Percentiles rank a stretch among this genome's conserved stretches.
Evolutionary conservation across 2,329 filamentous ascomycete species (phyloP).

Genomic region (Microdochium trichocladiopsis): DNA sequence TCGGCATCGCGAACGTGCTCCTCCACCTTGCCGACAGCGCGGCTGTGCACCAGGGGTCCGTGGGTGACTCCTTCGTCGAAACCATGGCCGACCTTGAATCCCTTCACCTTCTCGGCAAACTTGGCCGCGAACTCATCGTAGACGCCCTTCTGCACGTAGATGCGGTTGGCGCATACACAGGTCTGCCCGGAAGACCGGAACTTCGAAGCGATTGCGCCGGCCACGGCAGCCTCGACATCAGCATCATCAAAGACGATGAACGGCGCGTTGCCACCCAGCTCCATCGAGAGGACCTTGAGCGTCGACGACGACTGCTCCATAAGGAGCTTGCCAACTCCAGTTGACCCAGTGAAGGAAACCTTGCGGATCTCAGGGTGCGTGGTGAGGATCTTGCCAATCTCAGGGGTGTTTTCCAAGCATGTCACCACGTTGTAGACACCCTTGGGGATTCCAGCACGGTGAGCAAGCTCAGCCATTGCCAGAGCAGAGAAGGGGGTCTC

Average conservation of each 20-base stretch:
- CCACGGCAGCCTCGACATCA: slow-evolving; percentile 77
- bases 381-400: slow-evolving; percentile 71
- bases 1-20: slow-evolving; percentile 74
- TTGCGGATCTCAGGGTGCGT: slow-evolving; percentile 74
- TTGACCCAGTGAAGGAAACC: slow-evolving; percentile 88
- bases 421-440: slow-evolving; percentile 90
- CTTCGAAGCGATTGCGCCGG: slow-evolving; percentile 78
- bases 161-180: slow-evolving; percentile 82
- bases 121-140: slow-evolving; percentile 67
- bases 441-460: slow-evolving; percentile 80
- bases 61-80: slow-evolving; percentile 67
- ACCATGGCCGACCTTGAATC: slow-evolving; percentile 70
- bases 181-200: slow-evolving; percentile 95
- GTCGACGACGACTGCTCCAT: slow-evolving; percentile 86
- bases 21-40: slow-evolving; percentile 73
- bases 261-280: slow-evolving; percentile 90
- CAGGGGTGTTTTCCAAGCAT: slow-evolving; percentile 68
- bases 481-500: slow-evolving; percentile 91
- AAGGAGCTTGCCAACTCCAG: slow-evolving; percentile 61
- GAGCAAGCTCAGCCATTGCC: slow-evolving; percentile 77
- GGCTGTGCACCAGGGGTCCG: slow-evolving; percentile 78
- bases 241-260: slow-evolving; percentile 98
- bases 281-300: slow-evolving; percentile 77
- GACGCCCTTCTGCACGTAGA: slow-evolving; percentile 72
- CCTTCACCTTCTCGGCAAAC: slow-evolving; percentile 64